Conservation (phyloP, 2,329 filamentous ascomycete species). For the Diaporthe nobilis region DNA sequence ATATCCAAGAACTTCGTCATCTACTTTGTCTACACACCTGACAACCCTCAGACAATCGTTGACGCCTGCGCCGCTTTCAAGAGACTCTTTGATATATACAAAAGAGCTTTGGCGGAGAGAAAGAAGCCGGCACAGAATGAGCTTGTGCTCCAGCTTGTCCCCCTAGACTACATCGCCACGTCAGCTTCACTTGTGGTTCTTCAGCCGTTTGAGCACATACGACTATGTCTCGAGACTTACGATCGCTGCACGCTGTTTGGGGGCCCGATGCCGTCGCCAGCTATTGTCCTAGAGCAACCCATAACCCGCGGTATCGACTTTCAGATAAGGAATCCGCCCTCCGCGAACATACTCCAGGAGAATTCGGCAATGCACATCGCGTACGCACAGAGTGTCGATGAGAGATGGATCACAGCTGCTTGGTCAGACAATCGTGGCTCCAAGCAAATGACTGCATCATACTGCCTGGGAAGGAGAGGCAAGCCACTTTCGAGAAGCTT, state of each 20-base stretch:
- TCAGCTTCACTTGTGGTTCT: conserved; percentile 74
- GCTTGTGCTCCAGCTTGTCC: conserved; percentile 83
- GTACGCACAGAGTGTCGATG: conserved; percentile 82
- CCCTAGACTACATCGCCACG: conserved; percentile 76
- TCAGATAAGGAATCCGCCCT: conserved; percentile 76
- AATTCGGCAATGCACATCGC: conserved; percentile 86
- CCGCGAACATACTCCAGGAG: conserved; percentile 81
- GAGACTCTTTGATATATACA: conserved; percentile 77
- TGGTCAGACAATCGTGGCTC: conserved; percentile 86
- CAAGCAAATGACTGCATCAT: conserved; percentile 80
- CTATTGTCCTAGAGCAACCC: conserved; percentile 79
- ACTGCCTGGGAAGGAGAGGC: conserved; percentile 76
- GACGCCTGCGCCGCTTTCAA: conserved; percentile 83
- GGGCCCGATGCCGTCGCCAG: conserved; percentile 74
- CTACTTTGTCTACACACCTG: conserved; percentile 81
- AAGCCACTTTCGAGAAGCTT: conserved; percentile 66
- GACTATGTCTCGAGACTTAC: conserved; percentile 81
- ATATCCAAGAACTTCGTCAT: conserved; percentile 77
- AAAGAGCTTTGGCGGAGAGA: conserved; percentile 62
- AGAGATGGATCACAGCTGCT: conserved; percentile 82
- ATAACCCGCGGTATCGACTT: conserved; percentile 82
- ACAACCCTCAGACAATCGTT: conserved; percentile 72
- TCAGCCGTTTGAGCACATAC: conserved; percentile 70
- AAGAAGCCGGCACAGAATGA: conserved; percentile 69
- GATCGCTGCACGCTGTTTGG: conserved; percentile 77